Evolutionary conservation across 352 stramenopile genomes (phyloP), one percentile per base, ranked within the genome.

Genomic region (Pythium pectinolyticum): DNA sequence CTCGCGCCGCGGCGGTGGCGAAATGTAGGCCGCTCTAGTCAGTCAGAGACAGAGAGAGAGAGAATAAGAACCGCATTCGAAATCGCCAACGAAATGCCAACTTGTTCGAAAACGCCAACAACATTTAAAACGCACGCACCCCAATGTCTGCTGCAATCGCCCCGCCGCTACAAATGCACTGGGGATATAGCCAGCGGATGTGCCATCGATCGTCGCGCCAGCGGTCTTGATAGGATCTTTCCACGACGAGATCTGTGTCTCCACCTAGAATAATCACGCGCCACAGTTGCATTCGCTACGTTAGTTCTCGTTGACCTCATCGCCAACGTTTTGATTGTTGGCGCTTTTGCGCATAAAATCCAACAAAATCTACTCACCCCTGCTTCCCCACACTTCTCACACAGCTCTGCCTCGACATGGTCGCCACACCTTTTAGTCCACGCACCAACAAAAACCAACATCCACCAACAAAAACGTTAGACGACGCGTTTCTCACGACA

Each of bases 111-210:
- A 45, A 31, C 12, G 49, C 5, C 15, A 54, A 45, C 19, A 19
- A 5, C 32, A n/a, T 8, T 20, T 32, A 19, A 35, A 24, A 9
- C 15, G 0, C 10, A 72, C 75, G 57, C 39, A 90, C 77, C 77
- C 78, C 51, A 88, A 72, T 50, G 73, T 66, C 39, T 74, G 70
- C 43, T 87, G 75, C 17, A 89, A 72, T 5, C 73, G 76, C 15
- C 74, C 75, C 1, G 78, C 74, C 15, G 75, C 68, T 25, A 75
- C 74, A 61, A 92, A 92, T 19, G 83, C 81, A 25, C 79, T 92
- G 50, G 83, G 83, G 32, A 90, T 69, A 14, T 84, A 84, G 12
- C 74, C 74, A 15, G 80, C 64, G n/a, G 47, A 31, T 0, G 31
- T 55, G 57, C 82, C 80, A 45, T 81, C 74, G 20, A 39, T 47